A percentile compares a stretch with the other conserved stretches of the same genome.
Conservation (phyloP, 352 stramenopile species). For the Phytophthora europaea region DNA sequence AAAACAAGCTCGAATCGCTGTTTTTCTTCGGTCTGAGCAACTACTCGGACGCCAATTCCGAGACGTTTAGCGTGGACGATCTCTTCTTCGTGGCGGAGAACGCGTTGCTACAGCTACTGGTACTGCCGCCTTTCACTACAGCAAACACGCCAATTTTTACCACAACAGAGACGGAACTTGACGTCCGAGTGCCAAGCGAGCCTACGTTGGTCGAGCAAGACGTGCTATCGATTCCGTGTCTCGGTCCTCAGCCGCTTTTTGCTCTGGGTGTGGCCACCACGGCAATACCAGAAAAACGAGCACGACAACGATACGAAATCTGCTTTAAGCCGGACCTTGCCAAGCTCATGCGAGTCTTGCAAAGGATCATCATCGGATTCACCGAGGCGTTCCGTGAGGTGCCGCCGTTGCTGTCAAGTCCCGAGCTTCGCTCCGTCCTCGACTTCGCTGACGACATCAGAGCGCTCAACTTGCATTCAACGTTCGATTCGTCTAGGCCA, state of each 20-base stretch:
- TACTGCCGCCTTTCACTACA: constrained; percentile 31
- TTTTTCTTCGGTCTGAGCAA: constrained; percentile 40
- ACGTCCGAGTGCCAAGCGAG: background rate
- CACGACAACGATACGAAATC: constrained; percentile 35
- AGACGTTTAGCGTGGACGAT: constrained; percentile 43
- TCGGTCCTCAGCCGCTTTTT: constrained; percentile 29
- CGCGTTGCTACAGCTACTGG: constrained; percentile 26
- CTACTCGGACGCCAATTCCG: background rate
- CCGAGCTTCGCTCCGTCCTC: constrained; percentile 55
- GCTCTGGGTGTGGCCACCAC: constrained; percentile 11
- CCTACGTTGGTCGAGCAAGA: constrained; percentile 22
- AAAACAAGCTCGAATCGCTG: constrained; percentile 50
- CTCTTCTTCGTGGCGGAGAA: constrained; percentile 34
- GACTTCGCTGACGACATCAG: constrained; percentile 64
- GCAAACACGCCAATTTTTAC: constrained; percentile 15
- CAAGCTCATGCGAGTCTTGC: constrained; percentile 35
- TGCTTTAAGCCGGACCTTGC: constrained; percentile 48
- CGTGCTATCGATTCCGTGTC: constrained; percentile 31
- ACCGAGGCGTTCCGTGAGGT: constrained; percentile 53
- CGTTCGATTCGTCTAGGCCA: background rate
- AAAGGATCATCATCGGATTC: constrained; percentile 45
- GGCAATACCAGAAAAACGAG: constrained; percentile 14
- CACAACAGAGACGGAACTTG: background rate
- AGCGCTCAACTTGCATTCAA: constrained; percentile 32
- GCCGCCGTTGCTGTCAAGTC: constrained; percentile 44